Evolutionary conservation across 495 filamentous ascomycete species (phyloP).

Genomic region (Schizothecium vesticola): DNA sequence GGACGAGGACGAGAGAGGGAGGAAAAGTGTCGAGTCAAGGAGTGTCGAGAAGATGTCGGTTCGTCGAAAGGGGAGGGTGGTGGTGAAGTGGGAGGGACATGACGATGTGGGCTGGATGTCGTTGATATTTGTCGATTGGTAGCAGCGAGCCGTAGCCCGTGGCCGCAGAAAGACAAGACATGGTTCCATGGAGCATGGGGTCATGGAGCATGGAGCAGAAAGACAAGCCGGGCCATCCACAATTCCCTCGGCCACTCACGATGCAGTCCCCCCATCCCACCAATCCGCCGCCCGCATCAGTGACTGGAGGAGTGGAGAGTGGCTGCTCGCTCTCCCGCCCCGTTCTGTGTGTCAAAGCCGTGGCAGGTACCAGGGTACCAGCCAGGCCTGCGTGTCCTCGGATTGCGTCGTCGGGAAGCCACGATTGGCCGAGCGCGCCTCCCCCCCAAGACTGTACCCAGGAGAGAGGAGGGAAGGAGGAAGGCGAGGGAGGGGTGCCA

Average conservation of each 20-base stretch:
- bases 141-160: neutral
- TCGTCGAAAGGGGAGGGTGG: conserved; percentile 16
- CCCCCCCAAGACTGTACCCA: neutral
- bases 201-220: neutral
- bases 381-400: conserved; percentile 21
- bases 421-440: conserved; percentile 27
- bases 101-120: conserved; percentile 26
- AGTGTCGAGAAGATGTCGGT: conserved; percentile 27
- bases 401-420: conserved; percentile 30
- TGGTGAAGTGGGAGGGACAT: conserved; percentile 23
- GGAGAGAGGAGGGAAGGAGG: neutral
- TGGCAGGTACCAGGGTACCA: conserved; percentile 21
- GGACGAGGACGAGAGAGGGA: conserved; percentile 19
- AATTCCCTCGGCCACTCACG: neutral
- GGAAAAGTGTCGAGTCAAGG: conserved; percentile 24
- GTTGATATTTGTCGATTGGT: conserved; percentile 30
- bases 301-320: neutral
- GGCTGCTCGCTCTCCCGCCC: conserved; percentile 25
- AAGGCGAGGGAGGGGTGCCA: neutral
- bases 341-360: conserved; percentile 24
- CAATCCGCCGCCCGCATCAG: neutral
- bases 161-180: neutral
- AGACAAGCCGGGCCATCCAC: neutral
- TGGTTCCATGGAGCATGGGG: neutral
- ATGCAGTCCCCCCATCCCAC: neutral